Conservation (phyloP, 176 grass and related monocot genomes). For the Phyllostachys edulis region DNA sequence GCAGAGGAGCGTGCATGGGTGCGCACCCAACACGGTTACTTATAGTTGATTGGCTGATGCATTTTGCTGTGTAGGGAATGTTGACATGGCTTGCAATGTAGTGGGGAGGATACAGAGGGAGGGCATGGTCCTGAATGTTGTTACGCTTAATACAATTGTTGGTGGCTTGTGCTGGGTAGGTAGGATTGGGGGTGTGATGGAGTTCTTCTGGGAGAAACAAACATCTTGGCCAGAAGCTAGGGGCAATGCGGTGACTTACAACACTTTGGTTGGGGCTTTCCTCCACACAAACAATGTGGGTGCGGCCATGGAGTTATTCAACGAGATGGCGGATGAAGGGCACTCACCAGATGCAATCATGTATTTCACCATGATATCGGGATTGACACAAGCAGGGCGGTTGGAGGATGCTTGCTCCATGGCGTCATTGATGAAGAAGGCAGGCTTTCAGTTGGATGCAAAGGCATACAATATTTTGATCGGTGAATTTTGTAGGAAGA, state of each 20-base stretch:
- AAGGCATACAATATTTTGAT: slow-evolving; percentile 78
- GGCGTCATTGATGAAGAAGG: slow-evolving; percentile 48
- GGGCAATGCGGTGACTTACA: slow-evolving; percentile 55
- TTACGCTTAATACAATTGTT: slow-evolving; percentile 60
- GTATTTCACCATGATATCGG: slow-evolving; percentile 79
- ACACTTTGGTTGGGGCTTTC: slow-evolving; percentile 63
- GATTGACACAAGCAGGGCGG: slow-evolving; percentile 56
- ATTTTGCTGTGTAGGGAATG: slow-evolving; percentile 44
- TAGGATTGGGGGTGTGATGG: slow-evolving; percentile 46
- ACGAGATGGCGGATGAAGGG: slow-evolving; percentile 58
- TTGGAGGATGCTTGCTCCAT: slow-evolving; percentile 60
- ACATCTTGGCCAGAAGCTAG: slow-evolving; percentile 44
- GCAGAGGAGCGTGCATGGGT: slow-evolving; percentile 22
- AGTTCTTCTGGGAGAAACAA: slow-evolving; percentile 69
- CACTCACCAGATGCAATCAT: slow-evolving; percentile 49
- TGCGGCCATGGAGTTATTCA: slow-evolving; percentile 62
- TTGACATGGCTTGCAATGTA: slow-evolving; percentile 44
- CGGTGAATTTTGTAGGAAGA: slow-evolving; percentile 68
- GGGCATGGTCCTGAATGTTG: slow-evolving; percentile 29
- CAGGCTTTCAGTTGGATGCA: slow-evolving; percentile 62
- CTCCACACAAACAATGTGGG: slow-evolving; percentile 66
- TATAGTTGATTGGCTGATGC: slow-evolving; percentile 69
- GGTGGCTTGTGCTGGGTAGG: slow-evolving; percentile 53
- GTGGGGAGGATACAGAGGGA: slow-evolving; percentile 53
- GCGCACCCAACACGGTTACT: slow-evolving; percentile 36